Percentiles rank a stretch among this genome's conserved stretches.
phyloP scores from a whole-genome alignment of 257 asterid genomes.

The Solanum commersonii region DNA sequence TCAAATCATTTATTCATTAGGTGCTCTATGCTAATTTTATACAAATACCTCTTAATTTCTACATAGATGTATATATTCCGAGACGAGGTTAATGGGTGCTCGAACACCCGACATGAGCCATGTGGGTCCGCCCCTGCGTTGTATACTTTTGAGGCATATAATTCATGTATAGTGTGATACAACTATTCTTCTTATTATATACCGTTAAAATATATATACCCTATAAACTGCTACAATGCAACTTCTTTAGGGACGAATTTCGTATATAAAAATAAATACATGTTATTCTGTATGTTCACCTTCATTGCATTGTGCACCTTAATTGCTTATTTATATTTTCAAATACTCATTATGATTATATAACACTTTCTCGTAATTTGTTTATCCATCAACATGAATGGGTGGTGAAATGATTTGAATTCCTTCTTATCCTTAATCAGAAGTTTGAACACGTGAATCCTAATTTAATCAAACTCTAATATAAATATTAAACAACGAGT shows the following conservation, averaged over 20 bases:
- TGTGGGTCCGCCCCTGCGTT: too few relatives aligned
- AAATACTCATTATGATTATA: neutral
- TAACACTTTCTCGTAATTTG: neutral
- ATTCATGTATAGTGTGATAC: neutral
- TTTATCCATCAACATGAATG: neutral
- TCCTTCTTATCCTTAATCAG: rapidly evolving
- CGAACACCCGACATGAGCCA: too few relatives aligned
- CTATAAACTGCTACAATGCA: neutral
- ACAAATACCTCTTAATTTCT: too few relatives aligned
- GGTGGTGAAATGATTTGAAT: neutral
- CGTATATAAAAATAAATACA: neutral
- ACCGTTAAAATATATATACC: neutral
- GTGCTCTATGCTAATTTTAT: too few relatives aligned
- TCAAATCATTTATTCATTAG: too few relatives aligned
- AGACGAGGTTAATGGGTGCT: too few relatives aligned
- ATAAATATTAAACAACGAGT: too few relatives aligned
- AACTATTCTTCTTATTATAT: neutral
- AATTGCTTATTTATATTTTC: neutral
- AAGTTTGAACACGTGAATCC: too few relatives aligned
- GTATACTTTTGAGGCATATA: neutral
- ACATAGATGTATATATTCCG: too few relatives aligned
- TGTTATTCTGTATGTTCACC: neutral
- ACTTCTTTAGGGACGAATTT: too few relatives aligned
- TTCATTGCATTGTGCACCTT: neutral
- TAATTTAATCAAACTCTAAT: too few relatives aligned